phyloP scores from a whole-genome alignment of 495 filamentous ascomycete genomes.

The Daldinia bambusicola region DNA sequence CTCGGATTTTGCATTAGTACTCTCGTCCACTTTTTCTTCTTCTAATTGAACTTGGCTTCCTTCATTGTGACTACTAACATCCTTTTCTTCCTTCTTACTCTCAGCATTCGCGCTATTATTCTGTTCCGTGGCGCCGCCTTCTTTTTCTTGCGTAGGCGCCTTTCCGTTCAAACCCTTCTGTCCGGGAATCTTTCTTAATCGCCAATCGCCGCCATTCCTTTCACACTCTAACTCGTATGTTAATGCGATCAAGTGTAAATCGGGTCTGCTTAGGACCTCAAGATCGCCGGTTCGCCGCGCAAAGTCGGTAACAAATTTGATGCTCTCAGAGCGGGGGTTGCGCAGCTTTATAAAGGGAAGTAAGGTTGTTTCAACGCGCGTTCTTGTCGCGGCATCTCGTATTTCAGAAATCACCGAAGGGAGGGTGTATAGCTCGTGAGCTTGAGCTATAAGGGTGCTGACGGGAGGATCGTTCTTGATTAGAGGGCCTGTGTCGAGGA shows the following conservation, averaged over 20 bases:
- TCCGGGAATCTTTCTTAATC: constrained; percentile 77
- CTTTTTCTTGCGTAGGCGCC: constrained; percentile 60
- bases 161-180: constrained; percentile 81
- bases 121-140: constrained; percentile 15
- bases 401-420: constrained; percentile 91
- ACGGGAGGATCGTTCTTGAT: constrained; percentile 87
- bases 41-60: constrained; percentile 15
- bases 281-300: constrained; percentile 90
- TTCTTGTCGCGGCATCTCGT: constrained; percentile 81
- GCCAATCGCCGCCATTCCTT: constrained; percentile 83
- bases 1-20: constrained; percentile 16
- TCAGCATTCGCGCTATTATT: constrained; percentile 21
- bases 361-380: constrained; percentile 81
- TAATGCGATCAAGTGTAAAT: constrained; percentile 88
- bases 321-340: constrained; percentile 75
- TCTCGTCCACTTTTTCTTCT: constrained; percentile 16
- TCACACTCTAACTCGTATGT: constrained; percentile 92
- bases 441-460: constrained; percentile 77
- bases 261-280: constrained; percentile 83
- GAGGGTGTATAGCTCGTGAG: constrained; percentile 83
- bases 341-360: constrained; percentile 84
- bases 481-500: constrained; percentile 91
- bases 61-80: neutral
- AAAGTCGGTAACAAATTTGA: constrained; percentile 84
- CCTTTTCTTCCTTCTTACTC: neutral